phyloP scores from a whole-genome alignment of 306 rosid species.

The Pterocarpus santalinus region DNA sequence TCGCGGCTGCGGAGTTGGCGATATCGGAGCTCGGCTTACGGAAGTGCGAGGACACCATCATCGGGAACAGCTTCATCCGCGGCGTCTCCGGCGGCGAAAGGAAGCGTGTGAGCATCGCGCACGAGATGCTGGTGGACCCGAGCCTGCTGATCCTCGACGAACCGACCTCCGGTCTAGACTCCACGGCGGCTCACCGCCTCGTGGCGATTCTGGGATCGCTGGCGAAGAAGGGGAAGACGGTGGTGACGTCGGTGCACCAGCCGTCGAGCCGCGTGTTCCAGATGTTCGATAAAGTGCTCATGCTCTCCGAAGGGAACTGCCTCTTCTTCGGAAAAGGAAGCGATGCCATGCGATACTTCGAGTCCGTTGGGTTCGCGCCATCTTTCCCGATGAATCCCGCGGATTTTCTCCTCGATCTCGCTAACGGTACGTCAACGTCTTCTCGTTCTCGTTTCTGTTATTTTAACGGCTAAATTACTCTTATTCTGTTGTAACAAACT shows the following conservation, averaged over 20 bases:
- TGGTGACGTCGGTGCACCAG: slow-evolving; percentile 85
- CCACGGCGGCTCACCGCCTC: slow-evolving; percentile 84
- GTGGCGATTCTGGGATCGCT: slow-evolving; percentile 56
- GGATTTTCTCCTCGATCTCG: slow-evolving; percentile 92
- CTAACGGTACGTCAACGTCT: slow-evolving; percentile 75
- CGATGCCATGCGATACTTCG: slow-evolving; percentile 74
- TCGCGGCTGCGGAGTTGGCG: slow-evolving; percentile 66
- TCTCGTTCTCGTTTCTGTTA: background rate
- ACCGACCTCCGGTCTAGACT: slow-evolving; percentile 92
- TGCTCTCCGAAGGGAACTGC: slow-evolving; percentile 74
- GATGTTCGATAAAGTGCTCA: slow-evolving; percentile 70
- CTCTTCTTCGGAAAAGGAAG: slow-evolving; percentile 74
- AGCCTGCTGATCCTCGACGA: slow-evolving; percentile 78
- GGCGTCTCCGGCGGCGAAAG: slow-evolving; percentile 94
- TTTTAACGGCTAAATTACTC: background rate
- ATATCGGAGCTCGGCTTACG: slow-evolving; percentile 70
- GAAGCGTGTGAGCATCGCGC: slow-evolving; percentile 87
- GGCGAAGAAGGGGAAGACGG: slow-evolving; percentile 84
- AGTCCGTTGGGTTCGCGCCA: slow-evolving; percentile 75
- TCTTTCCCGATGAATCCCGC: slow-evolving; percentile 90
- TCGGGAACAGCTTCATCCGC: slow-evolving; percentile 81
- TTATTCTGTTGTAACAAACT: background rate
- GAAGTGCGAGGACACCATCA: slow-evolving; percentile 78
- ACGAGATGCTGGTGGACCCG: slow-evolving; percentile 86
- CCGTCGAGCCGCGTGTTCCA: slow-evolving; percentile 92